Base-by-base conservation (phyloP, 75 land plant species). In the Pinus taeda region DNA sequence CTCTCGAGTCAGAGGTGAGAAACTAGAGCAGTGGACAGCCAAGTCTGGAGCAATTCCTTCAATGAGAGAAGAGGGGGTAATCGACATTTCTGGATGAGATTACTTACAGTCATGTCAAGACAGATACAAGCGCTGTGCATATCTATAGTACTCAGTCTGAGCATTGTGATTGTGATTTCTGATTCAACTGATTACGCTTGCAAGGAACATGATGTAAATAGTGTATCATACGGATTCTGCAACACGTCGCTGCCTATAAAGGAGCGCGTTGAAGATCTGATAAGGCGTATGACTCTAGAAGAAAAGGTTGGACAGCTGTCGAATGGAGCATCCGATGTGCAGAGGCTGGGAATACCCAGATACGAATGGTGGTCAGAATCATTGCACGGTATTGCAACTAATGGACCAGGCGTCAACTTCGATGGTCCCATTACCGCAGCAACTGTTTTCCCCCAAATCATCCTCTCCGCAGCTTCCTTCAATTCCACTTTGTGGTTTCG, bases 361-460 rank as follows among this genome's bases (percentile, higher is more conserved):
- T 95, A 93, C 83, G 77, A 95, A 65, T 95, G 98, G 98, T 93
- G 98, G 96, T 88, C 91, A 17, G 98, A 95, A 84, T 88, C 93
- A 15, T 78, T 95, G 36, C 95, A 95, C 78, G 98, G 98, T 15
- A 86, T 93, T 24, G 79, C 90, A 53, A 57, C 17, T 39, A 72
- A 24, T 26, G 92, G 90, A 9, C 75, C 73, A 3, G 93, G 95
- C 21, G 84, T 92, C 17, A 49, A 71, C 42, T 89, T 90, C 83
- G 82, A 84, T 33, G 93, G 95, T 15, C 33, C 71, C 63, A 71
- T 93, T 39, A 74, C 29, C 4, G 58, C 83, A 26, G 96, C 93
- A 37, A 93, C 96, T 75, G 91, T 89, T 79, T 95, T 95, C 79
- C 98, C 98, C 21, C 93, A 89, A 77, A 94, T 95, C 78, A 89